Base-by-base conservation (phyloP, 2,329 filamentous ascomycete species). In the Claviceps capensis region DNA sequence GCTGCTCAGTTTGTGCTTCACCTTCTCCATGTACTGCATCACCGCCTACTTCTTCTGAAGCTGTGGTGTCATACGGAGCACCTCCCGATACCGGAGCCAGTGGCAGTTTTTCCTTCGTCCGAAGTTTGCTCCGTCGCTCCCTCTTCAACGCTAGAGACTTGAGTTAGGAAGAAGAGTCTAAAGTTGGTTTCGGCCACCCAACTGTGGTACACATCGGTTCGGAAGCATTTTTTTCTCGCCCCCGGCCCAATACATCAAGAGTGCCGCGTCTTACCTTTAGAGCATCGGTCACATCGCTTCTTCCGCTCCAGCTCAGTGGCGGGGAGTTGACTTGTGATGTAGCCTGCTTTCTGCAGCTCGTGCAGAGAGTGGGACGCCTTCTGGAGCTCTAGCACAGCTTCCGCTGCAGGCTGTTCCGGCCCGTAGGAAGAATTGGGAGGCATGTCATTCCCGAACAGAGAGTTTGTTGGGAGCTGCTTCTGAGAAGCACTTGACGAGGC, bases 301-400 rank as follows among this genome's bases (percentile, higher is more conserved):
- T 67, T 67, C n/a, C 57, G 59, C 6, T 64, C 56, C 3, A 67
- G 49, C 13, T 67, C 63, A 1, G 52, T 47, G 17, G 38, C 19
- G 3, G 59, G 57, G 6, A 66, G 57, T 47, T 62, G 61, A 2
- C 47, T 40, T 9, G 65, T 37, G 17, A 64, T 51, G 44, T 65
- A 67, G 37, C 63, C 63, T 8, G 54, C 56, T 41, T 56, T 60
- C 26, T 55, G 48, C 5, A 66, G 50, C 11, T 59, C 52, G 23
- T 55, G 34, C 11, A 38, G 17, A 11, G 55, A 41, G 50, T 62
- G 60, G 2, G 59, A 51, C 17, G 60, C 51, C 16, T 26, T 44
- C 8, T 47, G 56, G 2, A 65, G 54, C 3, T 55, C 55, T 6
- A 53, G 30, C 14, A 59, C 0, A 47, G 64, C 56, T 22, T 54